These are phyloP conservation scores for Hippophae rhamnoides DNA, from an alignment of 306 rosid genomes.

Conservation along the genomic window DNA sequence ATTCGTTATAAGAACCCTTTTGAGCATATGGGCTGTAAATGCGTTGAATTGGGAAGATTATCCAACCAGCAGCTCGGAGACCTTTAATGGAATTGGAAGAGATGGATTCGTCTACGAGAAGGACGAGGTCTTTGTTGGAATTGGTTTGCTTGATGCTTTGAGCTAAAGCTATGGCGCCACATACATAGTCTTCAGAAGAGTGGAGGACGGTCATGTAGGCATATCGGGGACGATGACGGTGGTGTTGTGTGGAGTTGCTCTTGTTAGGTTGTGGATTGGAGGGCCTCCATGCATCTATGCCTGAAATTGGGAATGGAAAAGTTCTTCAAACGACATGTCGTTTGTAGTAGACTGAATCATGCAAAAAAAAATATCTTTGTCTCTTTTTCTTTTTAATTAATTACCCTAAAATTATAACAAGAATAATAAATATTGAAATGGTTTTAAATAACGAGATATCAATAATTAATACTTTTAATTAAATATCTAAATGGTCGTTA, in stretches of 20 bases:
- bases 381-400: too few species aligned
- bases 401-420: too few species aligned
- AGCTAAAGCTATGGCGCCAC: conserved; percentile 85
- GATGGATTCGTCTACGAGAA: conserved; percentile 59
- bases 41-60: conserved; percentile 36
- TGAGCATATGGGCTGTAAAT: conserved; percentile 47
- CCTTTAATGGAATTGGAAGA: conserved; percentile 27
- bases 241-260: not conserved
- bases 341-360: too few species aligned
- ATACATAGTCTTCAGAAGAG: conserved; percentile 72
- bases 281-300: conserved; percentile 42
- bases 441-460: too few species aligned
- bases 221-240: conserved; percentile 11
- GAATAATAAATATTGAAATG: too few species aligned
- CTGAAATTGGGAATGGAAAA: too few species aligned
- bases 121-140: conserved; percentile 47
- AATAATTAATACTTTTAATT: too few species aligned
- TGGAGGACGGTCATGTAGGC: conserved; percentile 75
- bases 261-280: conserved; percentile 1
- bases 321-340: too few species aligned
- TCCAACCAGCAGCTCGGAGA: conserved; percentile 63
- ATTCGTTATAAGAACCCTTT: conserved; percentile 48
- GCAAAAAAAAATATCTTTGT: too few species aligned
- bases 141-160: conserved; percentile 54
- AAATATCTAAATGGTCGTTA: too few species aligned